phyloP scores from a whole-genome alignment of 176 grass and related monocot species.

The Zea luxurians region DNA sequence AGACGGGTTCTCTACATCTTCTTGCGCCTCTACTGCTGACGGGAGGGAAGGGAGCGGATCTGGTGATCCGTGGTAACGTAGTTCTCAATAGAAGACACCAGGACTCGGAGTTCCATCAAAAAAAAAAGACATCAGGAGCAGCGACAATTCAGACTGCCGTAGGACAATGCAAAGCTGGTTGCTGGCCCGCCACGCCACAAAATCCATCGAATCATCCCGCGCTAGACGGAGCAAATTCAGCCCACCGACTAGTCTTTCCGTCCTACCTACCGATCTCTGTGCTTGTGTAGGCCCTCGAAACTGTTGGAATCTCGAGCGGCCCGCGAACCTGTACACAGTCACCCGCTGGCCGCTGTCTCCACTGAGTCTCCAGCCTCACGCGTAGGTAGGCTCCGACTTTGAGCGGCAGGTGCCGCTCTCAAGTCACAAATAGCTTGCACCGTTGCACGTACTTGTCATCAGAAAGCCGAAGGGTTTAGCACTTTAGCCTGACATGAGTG shows the following conservation, averaged over 20 bases:
- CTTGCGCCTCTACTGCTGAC: no score
- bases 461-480: not conserved
- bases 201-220: constrained; percentile 8
- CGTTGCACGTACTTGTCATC: not conserved
- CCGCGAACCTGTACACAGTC: not conserved
- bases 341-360: not conserved
- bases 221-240: not conserved
- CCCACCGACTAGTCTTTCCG: not conserved
- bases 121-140: no score
- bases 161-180: not conserved
- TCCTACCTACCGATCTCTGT: not conserved
- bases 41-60: no score
- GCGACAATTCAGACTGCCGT: no score
- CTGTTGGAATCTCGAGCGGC: not conserved
- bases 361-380: no score
- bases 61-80: no score
- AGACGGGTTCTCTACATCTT: no score
- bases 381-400: not conserved
- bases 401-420: not conserved
- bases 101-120: no score
- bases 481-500: not conserved
- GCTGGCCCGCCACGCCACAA: not conserved
- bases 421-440: not conserved
- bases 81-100: no score
- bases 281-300: not conserved